Evolutionary conservation across 192 early-diverging fungal species (phyloP).

Genomic region (Backusella tarrabulga): DNA sequence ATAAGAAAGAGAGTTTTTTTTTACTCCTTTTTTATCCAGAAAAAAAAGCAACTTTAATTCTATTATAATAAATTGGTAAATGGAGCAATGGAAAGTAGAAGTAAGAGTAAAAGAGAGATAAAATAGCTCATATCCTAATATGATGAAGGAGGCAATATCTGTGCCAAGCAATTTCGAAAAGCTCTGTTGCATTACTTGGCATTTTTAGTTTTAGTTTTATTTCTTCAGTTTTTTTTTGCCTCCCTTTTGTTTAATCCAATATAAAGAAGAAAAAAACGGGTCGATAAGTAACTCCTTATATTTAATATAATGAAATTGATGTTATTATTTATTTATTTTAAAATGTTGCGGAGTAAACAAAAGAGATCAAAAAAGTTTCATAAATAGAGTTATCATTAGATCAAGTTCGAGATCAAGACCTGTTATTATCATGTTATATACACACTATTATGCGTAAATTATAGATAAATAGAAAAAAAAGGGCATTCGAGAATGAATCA

Average conservation of each 20-base stretch:
- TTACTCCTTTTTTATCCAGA: neutral
- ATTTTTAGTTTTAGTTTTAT: slow-evolving; percentile 3
- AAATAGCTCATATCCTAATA: neutral
- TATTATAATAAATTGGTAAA: neutral
- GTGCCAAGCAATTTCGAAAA: slow-evolving; percentile 4
- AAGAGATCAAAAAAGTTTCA: too few species aligned
- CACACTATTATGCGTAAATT: too few species aligned
- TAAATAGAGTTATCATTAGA: too few species aligned
- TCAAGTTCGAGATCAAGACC: too few species aligned
- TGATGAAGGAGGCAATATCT: neutral
- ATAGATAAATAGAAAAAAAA: too few species aligned
- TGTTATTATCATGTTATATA: too few species aligned
- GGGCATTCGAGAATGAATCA: too few species aligned
- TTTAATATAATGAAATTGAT: slow-evolving; percentile 2
- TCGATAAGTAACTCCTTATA: neutral
- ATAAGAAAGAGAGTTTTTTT: neutral
- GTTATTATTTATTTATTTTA: neutral
- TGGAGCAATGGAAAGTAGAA: neutral
- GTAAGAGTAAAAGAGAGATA: neutral
- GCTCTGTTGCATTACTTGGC: slow-evolving; percentile 2
- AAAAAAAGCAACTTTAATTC: too few species aligned
- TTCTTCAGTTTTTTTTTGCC: neutral
- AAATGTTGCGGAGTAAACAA: neutral
- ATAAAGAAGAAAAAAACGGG: neutral
- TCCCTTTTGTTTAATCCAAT: neutral